Conservation (phyloP, 2,329 filamentous ascomycete genomes). For the Alternaria triticina region DNA sequence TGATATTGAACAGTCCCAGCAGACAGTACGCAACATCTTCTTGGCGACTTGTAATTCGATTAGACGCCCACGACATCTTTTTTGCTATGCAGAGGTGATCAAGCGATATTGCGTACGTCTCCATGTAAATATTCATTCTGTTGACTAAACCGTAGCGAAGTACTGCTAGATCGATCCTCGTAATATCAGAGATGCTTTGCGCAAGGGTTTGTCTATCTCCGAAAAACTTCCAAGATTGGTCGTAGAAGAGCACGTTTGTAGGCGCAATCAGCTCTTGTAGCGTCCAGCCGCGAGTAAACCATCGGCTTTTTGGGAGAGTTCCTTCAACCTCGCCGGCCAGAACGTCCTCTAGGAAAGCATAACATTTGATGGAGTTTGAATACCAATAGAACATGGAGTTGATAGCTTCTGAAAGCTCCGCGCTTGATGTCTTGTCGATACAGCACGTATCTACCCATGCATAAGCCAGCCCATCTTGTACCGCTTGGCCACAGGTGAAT, state of each 20-base stretch:
- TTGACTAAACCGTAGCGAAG: too few relatives aligned
- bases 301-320: fast-evolving
- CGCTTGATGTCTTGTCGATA: not conserved
- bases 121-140: too few relatives aligned
- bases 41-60: too few relatives aligned
- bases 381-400: not conserved
- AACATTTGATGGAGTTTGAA: fast-evolving
- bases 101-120: too few relatives aligned
- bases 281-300: not conserved
- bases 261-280: not conserved
- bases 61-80: too few relatives aligned
- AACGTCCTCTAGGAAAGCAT: not conserved
- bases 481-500: not conserved
- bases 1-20: too few relatives aligned
- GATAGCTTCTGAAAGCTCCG: not conserved
- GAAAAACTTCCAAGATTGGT: not conserved
- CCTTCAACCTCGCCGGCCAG: fast-evolving
- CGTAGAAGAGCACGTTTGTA: fast-evolving
- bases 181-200: too few relatives aligned
- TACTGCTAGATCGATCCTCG: too few relatives aligned
- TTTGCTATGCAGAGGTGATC: too few relatives aligned
- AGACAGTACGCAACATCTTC: too few relatives aligned
- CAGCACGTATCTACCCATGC: not conserved
- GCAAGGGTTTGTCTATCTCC: too few relatives aligned
- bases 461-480: fast-evolving